phyloP scores from a whole-genome alignment of 2,329 filamentous ascomycete species.

The Verticillium nubilum region DNA sequence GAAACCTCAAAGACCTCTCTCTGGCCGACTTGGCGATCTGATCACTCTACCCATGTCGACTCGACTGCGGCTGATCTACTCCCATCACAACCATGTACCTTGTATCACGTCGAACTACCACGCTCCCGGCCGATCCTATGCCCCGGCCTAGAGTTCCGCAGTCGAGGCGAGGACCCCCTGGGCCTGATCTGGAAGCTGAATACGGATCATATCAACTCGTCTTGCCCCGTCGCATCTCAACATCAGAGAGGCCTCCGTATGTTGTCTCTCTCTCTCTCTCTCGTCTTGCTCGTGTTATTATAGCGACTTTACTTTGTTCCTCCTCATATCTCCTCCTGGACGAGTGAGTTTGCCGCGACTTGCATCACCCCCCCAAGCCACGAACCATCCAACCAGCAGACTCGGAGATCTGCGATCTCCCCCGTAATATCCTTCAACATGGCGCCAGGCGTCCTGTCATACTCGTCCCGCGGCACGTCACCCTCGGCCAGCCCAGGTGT shows the following conservation, averaged over 20 bases:
- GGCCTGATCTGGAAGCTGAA: slow-evolving; percentile 7
- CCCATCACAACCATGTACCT: slow-evolving; percentile 1
- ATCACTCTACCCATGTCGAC: slow-evolving; percentile 11
- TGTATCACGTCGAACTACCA: background rate
- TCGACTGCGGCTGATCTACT: slow-evolving; percentile 8
- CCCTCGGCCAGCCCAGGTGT: slow-evolving; percentile 13
- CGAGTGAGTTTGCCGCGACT: background rate
- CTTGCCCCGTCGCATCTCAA: slow-evolving; percentile 8
- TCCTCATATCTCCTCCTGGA: background rate
- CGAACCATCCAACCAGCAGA: slow-evolving; percentile 5
- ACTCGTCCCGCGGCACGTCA: slow-evolving; percentile 13
- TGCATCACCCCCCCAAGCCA: background rate
- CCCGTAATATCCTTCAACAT: slow-evolving; percentile 7
- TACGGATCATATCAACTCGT: slow-evolving; percentile 10
- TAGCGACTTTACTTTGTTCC: background rate
- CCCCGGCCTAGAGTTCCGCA: background rate
- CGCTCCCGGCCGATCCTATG: background rate
- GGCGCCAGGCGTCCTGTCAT: slow-evolving; percentile 11
- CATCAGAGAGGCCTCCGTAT: slow-evolving; percentile 7
- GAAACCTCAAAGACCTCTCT: slow-evolving; percentile 9
- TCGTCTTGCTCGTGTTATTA: background rate
- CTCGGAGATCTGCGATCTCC: slow-evolving; percentile 5
- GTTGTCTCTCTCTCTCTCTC: slow-evolving; percentile 8
- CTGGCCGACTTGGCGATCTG: slow-evolving; percentile 14
- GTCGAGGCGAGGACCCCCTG: background rate